Conservation (phyloP, 225 moss, liverwort and hornwort species). For the Anthoceros angustus region DNA sequence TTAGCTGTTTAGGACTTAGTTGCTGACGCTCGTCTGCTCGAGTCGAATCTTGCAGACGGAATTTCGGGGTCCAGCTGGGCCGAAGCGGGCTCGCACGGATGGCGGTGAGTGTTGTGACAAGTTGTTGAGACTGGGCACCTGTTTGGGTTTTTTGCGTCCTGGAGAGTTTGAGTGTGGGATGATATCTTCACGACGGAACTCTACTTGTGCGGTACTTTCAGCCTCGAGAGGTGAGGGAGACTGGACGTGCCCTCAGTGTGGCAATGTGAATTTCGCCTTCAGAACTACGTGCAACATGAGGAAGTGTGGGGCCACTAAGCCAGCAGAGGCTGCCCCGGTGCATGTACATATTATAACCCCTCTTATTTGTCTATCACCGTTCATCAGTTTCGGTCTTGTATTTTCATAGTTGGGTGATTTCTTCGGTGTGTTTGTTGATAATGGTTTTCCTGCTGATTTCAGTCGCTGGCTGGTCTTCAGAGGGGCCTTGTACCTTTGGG, state of each 20-base stretch:
- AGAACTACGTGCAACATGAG: conserved; percentile 98
- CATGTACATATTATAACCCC: neutral
- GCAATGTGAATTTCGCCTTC: conserved; percentile 98
- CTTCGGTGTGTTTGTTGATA: neutral
- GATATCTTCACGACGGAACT: too few relatives aligned
- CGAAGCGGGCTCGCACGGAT: too few relatives aligned
- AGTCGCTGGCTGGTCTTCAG: too few relatives aligned
- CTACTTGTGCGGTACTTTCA: conserved; percentile 9
- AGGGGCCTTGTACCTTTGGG: conserved; percentile 69
- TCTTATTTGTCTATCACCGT: neutral
- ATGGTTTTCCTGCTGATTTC: too few relatives aligned
- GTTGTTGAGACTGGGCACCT: too few relatives aligned
- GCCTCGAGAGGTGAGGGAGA: conserved; percentile 89
- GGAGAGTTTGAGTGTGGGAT: too few relatives aligned
- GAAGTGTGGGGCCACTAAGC: conserved; percentile 93
- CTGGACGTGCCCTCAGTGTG: conserved; percentile 98
- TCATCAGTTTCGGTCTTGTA: neutral
- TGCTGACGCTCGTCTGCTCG: too few relatives aligned
- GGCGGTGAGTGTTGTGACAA: too few relatives aligned
- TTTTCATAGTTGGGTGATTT: neutral
- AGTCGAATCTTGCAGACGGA: too few relatives aligned
- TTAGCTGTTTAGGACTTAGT: too few relatives aligned
- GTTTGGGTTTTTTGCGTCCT: too few relatives aligned
- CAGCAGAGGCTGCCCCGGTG: conserved; percentile 83
- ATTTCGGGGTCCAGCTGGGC: too few relatives aligned